These are phyloP conservation scores for Coemansia guatemalensis DNA, from an alignment of 192 early-diverging fungal genomes.

Conservation along the genomic window DNA sequence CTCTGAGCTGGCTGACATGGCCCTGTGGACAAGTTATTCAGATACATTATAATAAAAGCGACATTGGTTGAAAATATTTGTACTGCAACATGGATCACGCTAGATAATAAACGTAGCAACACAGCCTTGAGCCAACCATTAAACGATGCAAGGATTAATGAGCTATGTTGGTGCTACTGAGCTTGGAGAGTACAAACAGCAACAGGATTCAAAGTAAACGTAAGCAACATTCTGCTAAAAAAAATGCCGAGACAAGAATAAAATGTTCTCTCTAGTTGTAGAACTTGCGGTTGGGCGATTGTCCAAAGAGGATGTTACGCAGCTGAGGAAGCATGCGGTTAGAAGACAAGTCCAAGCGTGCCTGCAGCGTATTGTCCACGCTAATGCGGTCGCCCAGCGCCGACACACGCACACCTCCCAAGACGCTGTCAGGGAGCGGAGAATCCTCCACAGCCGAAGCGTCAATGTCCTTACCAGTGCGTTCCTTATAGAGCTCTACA, in stretches of 20 bases:
- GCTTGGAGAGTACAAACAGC: too few relatives aligned
- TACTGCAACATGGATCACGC: too few relatives aligned
- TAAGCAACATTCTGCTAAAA: too few relatives aligned
- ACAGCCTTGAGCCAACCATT: too few relatives aligned
- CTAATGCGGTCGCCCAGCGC: constrained; percentile 76
- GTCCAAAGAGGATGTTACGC: constrained; percentile 86
- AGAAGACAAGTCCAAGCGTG: constrained; percentile 79
- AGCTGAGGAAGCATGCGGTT: constrained; percentile 94
- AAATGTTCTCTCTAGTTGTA: constrained; percentile 55
- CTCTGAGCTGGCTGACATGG: too few relatives aligned
- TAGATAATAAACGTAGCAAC: too few relatives aligned
- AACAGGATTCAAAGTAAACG: too few relatives aligned
- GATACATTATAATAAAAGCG: too few relatives aligned
- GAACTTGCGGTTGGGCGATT: constrained; percentile 87
- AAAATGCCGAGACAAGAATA: not conserved
- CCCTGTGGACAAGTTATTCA: too few relatives aligned
- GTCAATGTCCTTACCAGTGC: constrained; percentile 43
- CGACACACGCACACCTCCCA: constrained; percentile 87
- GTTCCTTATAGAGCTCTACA: constrained; percentile 58
- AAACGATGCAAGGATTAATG: too few relatives aligned
- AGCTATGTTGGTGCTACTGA: too few relatives aligned
- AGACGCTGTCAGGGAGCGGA: constrained; percentile 71
- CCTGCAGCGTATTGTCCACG: constrained; percentile 88
- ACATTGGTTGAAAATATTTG: too few relatives aligned
- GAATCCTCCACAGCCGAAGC: constrained; percentile 55